Evolutionary conservation across 2,329 filamentous ascomycete species (phyloP).

Genomic region (Hypoxylon sp.): DNA sequence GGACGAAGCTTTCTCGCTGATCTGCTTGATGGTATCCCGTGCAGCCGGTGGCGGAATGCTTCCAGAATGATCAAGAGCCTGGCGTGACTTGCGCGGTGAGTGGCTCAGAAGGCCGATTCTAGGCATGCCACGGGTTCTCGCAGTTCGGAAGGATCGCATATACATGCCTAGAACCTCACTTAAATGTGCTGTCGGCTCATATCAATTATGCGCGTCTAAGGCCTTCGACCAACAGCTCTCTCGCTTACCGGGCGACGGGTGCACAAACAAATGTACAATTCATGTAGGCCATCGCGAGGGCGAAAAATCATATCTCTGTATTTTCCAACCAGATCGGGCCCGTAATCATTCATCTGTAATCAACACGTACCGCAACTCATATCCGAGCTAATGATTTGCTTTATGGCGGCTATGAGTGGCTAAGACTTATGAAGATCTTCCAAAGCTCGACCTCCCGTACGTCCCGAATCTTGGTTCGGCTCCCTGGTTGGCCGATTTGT

Average conservation of each 20-base stretch:
- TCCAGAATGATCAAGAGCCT: slow-evolving; percentile 17
- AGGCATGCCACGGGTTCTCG: not conserved
- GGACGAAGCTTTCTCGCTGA: slow-evolving; percentile 11
- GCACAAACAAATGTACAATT: not conserved
- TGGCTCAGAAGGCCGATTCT: slow-evolving; percentile 7
- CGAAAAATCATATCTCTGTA: slow-evolving; percentile 30
- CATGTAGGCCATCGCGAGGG: slow-evolving; percentile 21
- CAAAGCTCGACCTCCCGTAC: slow-evolving; percentile 46
- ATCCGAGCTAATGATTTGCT: slow-evolving; percentile 28
- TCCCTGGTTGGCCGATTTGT: slow-evolving; percentile 13
- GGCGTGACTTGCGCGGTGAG: slow-evolving; percentile 2
- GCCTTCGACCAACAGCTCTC: not conserved
- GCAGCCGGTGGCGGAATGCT: slow-evolving; percentile 5
- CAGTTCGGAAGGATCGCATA: slow-evolving; percentile 14
- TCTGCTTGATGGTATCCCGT: not conserved
- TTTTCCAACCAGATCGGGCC: slow-evolving; percentile 31
- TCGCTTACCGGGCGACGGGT: no score
- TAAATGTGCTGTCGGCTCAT: not conserved
- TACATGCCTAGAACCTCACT: not conserved
- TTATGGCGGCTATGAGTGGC: slow-evolving; percentile 27
- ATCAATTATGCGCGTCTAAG: not conserved
- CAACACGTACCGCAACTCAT: not conserved
- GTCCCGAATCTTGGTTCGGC: slow-evolving; percentile 31
- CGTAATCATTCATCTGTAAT: slow-evolving; percentile 15
- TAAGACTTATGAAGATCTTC: slow-evolving; percentile 16